These are phyloP conservation scores for Blastocystis sp. DNA, from an alignment of 352 stramenopile genomes.

Conservation along the genomic window DNA sequence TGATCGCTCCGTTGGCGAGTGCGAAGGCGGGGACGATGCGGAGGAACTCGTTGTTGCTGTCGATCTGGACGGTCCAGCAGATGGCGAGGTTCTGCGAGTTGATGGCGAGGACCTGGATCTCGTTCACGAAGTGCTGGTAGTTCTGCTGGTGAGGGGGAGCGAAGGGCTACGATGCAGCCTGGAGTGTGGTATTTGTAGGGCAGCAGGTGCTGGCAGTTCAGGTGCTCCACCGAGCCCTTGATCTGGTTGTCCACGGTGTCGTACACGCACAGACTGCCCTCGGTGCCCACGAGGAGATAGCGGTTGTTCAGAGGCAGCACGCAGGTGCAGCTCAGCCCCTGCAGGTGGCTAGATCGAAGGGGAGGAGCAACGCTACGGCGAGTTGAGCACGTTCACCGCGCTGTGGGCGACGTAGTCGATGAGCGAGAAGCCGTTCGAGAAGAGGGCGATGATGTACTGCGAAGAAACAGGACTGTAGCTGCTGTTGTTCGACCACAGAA, in stretches of 20 bases:
- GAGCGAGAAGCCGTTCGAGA: conserved; percentile 15
- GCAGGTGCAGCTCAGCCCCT: neutral
- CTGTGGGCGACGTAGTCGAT: conserved; percentile 55
- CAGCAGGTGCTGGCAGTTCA: neutral
- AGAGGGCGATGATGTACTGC: conserved; percentile 43
- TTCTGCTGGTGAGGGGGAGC: neutral
- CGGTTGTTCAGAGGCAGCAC: neutral
- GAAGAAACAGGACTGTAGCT: neutral
- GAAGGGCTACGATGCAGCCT: neutral
- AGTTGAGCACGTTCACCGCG: neutral
- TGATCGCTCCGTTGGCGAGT: neutral
- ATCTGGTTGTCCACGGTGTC: neutral
- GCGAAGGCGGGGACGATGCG: neutral
- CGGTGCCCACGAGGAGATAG: conserved; percentile 27
- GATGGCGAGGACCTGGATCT: neutral
- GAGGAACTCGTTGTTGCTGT: conserved; percentile 9
- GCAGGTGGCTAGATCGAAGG: neutral
- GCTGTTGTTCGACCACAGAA: conserved; percentile 6
- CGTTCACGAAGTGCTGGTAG: neutral
- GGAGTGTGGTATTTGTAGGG: neutral
- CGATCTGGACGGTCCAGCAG: conserved; percentile 4
- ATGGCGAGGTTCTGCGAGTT: neutral
- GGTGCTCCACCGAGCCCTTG: neutral
- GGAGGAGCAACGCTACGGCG: neutral
- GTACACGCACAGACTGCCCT: conserved; percentile 32